These are phyloP conservation scores for Trametes elegans DNA, from an alignment of 768 basidiomycete genomes.

Conservation along the genomic window DNA sequence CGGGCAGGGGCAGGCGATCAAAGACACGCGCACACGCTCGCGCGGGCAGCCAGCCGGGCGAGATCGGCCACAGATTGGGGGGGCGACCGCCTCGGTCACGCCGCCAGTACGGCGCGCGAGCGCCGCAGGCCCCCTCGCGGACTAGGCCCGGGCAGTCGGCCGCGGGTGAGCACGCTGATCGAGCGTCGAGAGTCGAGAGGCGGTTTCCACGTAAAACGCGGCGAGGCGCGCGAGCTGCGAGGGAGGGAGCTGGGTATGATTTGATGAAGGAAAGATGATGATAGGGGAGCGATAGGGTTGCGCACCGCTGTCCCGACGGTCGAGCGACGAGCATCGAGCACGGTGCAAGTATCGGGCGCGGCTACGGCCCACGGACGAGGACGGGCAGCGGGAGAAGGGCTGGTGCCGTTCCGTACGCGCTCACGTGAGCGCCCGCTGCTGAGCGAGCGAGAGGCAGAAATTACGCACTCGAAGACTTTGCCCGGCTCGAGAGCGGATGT, in stretches of 20 bases:
- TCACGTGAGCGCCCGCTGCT: neutral
- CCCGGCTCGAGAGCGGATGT: no score
- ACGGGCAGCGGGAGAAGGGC: no score
- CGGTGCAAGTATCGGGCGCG: no score
- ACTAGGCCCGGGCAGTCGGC: neutral
- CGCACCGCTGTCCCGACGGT: slow-evolving; percentile 17
- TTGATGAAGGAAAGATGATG: slow-evolving; percentile 5
- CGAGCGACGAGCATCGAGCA: neutral
- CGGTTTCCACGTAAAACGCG: slow-evolving; percentile 2
- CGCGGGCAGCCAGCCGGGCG: no score
- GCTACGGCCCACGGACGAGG: no score
- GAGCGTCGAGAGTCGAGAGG: no score
- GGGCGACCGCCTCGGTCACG: no score
- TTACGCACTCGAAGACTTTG: no score
- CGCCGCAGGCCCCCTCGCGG: neutral
- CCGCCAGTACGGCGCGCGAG: no score
- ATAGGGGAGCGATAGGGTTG: slow-evolving; percentile 17
- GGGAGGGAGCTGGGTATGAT: slow-evolving; percentile 1
- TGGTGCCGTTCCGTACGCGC: no score
- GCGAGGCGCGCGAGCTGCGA: neutral
- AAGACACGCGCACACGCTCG: neutral
- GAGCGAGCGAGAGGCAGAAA: no score
- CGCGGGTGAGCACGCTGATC: no score
- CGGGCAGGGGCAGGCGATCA: neutral
- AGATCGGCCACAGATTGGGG: neutral